Evolutionary conservation across 176 grass and related monocot species (phyloP).

Genomic region (Avena insularis): DNA sequence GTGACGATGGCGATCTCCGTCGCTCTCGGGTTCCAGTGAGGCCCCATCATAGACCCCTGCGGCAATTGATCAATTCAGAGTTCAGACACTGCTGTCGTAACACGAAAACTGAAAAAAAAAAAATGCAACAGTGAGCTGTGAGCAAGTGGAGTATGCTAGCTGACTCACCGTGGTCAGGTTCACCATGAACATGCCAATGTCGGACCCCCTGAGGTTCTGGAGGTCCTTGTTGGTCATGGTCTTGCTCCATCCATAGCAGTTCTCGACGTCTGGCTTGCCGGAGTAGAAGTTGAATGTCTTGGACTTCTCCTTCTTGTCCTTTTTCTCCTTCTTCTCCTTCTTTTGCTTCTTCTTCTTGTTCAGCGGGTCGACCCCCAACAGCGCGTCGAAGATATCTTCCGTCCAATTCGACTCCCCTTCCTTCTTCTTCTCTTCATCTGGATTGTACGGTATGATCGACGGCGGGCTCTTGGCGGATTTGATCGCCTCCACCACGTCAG

Average conservation of each 20-base stretch:
- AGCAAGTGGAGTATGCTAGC: background rate
- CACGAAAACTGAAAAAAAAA: background rate
- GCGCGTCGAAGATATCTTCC: constrained; percentile 53
- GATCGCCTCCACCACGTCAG: constrained; percentile 41
- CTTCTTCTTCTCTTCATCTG: constrained; percentile 31
- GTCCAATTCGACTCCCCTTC: constrained; percentile 47
- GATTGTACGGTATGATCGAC: constrained; percentile 56
- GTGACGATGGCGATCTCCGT: constrained; percentile 78
- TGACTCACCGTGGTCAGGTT: constrained; percentile 78
- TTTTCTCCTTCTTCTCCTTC: constrained; percentile 42
- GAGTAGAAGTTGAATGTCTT: constrained; percentile 82
- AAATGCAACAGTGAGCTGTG: background rate
- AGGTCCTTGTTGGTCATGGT: constrained; percentile 70
- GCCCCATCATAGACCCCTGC: constrained; percentile 88
- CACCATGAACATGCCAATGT: constrained; percentile 81
- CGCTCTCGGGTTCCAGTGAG: constrained; percentile 94
- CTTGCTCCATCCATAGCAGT: constrained; percentile 92
- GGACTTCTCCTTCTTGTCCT: constrained; percentile 59
- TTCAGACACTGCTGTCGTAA: background rate
- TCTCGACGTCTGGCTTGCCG: constrained; percentile 70
- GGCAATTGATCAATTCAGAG: background rate
- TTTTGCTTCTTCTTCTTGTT: constrained; percentile 60
- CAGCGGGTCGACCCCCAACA: constrained; percentile 51
- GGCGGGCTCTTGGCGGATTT: constrained; percentile 41
- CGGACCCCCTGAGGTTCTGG: constrained; percentile 49